Base-by-base conservation (phyloP, 2,329 filamentous ascomycete genomes). In the Mariannaea sp. region DNA sequence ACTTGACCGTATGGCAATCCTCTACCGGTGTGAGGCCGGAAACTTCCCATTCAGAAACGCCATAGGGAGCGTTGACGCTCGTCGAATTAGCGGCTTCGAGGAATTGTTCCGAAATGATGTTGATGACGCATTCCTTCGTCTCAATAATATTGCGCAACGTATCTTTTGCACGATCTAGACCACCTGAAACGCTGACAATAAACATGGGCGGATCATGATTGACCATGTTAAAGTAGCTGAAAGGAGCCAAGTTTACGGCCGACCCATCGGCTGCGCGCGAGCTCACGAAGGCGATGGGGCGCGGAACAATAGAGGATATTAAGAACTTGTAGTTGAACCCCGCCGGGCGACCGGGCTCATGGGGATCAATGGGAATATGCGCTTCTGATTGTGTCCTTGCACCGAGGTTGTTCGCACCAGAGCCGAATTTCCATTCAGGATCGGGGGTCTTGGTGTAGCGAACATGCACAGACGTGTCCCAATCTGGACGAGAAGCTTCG, bases 301-400 rank as follows among this genome's bases (percentile, higher is more conserved):
- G 84, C 1, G 93, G 93, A 13, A 92, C 81, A 61, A 97, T 84
- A 58, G 84, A 85, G 14, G 85, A 89, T 71, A 97, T 96, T 56
- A 97, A 78, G 12, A 97, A 82, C 74, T 96, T 96, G 82, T 97
- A 97, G 80, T 97, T 97, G 75, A 82, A 85, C 1, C 77, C 74
- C 0, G 83, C 74, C 0, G 85, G 80, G 0, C 92, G 82, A 26
- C 86, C 89, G 22, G 84, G 76, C 50, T 80, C 87, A 70, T 92
- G 85, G 0, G 92, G 92, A 71, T 96, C 87, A 64, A 97, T 96
- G 67, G 86, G 77, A 59, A 93, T 73, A 74, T 96, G 90, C 54
- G 84, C 82, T 49, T 60, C 54, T 48, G 39, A 53, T 29, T 52
- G 50, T 56, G 58, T 54, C 14, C 61, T 53, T 32, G 60, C 51